A percentile compares a stretch with the other conserved stretches of the same genome.
Conservation (phyloP, 352 stramenopile genomes). For the Globisporangium rhizosaccharum region DNA sequence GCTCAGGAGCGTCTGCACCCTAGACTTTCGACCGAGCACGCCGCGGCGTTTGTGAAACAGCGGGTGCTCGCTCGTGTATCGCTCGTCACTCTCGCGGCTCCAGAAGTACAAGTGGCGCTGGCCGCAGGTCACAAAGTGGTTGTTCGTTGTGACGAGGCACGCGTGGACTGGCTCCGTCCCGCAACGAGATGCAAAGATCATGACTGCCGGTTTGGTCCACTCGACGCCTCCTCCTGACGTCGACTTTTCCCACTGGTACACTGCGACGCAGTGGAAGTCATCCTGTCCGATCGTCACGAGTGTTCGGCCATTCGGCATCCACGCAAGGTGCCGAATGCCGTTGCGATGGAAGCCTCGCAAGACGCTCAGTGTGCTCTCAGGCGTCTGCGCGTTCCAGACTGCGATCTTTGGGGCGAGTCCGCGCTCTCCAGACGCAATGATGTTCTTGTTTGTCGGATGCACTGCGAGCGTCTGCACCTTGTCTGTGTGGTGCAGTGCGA, state of each 20-base stretch:
- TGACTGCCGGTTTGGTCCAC: slow-evolving; percentile 42
- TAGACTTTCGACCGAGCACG: slow-evolving; percentile 59
- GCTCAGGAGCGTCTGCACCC: slow-evolving; percentile 65
- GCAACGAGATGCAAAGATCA: slow-evolving; percentile 54
- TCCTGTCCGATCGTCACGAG: slow-evolving; percentile 68
- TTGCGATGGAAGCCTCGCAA: slow-evolving; percentile 63
- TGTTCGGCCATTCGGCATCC: slow-evolving; percentile 63
- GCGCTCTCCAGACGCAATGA: slow-evolving; percentile 60
- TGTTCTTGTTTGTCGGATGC: slow-evolving; percentile 36
- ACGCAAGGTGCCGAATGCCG: slow-evolving; percentile 62
- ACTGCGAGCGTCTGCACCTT: slow-evolving; percentile 54
- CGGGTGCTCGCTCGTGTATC: slow-evolving; percentile 38
- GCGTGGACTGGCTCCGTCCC: slow-evolving; percentile 47
- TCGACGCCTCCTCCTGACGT: slow-evolving; percentile 17
- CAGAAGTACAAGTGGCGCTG: slow-evolving; percentile 71
- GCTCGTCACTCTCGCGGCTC: slow-evolving; percentile 53
- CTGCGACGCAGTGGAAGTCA: slow-evolving; percentile 56
- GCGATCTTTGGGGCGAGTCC: slow-evolving; percentile 54
- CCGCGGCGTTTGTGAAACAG: slow-evolving; percentile 46
- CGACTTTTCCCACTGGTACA: slow-evolving; percentile 67
- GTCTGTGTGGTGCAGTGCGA: slow-evolving; percentile 56
- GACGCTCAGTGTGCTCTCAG: slow-evolving; percentile 44
- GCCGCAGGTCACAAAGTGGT: slow-evolving; percentile 62
- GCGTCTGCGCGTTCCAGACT: slow-evolving; percentile 47
- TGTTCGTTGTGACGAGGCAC: slow-evolving; percentile 25